These are phyloP conservation scores for Ammopiptanthus mongolicus DNA, from an alignment of 306 rosid genomes.

Conservation along the genomic window DNA sequence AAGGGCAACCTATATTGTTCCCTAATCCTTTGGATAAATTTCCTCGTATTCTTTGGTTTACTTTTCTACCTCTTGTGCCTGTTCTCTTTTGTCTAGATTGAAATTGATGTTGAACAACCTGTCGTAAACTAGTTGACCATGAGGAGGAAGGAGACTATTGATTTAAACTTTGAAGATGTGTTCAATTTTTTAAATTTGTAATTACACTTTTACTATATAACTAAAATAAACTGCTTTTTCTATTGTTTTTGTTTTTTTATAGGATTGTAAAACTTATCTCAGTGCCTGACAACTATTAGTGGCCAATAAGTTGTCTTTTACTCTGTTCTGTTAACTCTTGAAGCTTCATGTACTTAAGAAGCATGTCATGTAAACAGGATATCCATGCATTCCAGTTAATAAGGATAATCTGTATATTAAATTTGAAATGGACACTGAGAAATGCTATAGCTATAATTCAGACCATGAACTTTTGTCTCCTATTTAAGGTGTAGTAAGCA, in stretches of 20 bases:
- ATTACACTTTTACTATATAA: too few species aligned
- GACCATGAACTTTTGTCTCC: not conserved
- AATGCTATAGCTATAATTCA: not conserved
- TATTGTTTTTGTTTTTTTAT: too few species aligned
- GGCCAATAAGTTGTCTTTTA: too few species aligned
- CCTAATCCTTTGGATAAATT: not conserved
- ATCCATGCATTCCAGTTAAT: not conserved
- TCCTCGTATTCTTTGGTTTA: not conserved
- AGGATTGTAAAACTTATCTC: too few species aligned
- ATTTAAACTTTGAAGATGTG: too few species aligned
- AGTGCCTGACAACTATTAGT: too few species aligned
- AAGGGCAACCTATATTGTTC: not conserved
- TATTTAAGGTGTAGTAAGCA: not conserved
- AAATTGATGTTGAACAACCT: too few species aligned
- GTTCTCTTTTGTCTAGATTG: not conserved
- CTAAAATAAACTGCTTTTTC: too few species aligned
- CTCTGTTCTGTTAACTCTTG: not conserved
- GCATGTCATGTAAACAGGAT: not conserved
- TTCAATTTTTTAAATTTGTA: too few species aligned
- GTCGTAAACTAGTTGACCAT: too few species aligned
- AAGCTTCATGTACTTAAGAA: not conserved
- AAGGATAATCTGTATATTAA: not conserved
- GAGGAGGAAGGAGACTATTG: too few species aligned
- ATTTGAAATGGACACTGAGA: too few species aligned
- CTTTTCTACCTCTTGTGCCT: not conserved